phyloP scores from a whole-genome alignment of 2,329 filamentous ascomycete genomes.

The Cryphonectria japonica region DNA sequence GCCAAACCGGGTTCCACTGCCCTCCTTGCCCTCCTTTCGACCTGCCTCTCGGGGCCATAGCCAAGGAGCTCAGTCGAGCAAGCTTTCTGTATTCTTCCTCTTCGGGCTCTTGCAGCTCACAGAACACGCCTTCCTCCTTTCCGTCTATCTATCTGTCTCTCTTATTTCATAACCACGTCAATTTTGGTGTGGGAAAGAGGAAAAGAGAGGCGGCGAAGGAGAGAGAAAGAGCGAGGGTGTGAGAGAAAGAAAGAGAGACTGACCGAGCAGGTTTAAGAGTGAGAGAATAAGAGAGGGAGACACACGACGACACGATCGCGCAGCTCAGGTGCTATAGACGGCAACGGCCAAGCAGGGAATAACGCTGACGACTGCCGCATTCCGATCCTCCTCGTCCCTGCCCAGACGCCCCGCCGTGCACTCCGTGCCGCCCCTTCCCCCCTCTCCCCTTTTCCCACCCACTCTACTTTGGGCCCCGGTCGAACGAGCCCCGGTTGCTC shows the following conservation, averaged over 20 bases:
- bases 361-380: slow-evolving; percentile 23
- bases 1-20: slow-evolving; percentile 16
- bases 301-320: not conserved
- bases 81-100: slow-evolving; percentile 7
- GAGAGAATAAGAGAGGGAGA: not conserved
- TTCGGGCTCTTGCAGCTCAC: not conserved
- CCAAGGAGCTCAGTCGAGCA: slow-evolving; percentile 12
- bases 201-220: not conserved
- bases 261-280: not conserved
- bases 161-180: not conserved
- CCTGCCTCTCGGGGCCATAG: slow-evolving; percentile 18
- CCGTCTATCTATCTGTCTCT: not conserved
- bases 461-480: slow-evolving; percentile 18
- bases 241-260: not conserved
- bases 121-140: slow-evolving; percentile 13
- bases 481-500: slow-evolving; percentile 15
- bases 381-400: slow-evolving; percentile 27
- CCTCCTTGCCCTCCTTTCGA: not conserved
- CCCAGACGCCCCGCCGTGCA: slow-evolving; percentile 21
- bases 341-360: slow-evolving; percentile 18
- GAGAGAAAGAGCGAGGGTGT: not conserved
- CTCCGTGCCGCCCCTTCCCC: slow-evolving; percentile 18
- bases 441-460: slow-evolving; percentile 25
- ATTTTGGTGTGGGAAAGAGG: not conserved
- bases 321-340: slow-evolving; percentile 6